Evolutionary conservation across 495 filamentous ascomycete species (phyloP), one percentile per base, ranked within the genome.

Genomic region (Aspergillus conjunctus): DNA sequence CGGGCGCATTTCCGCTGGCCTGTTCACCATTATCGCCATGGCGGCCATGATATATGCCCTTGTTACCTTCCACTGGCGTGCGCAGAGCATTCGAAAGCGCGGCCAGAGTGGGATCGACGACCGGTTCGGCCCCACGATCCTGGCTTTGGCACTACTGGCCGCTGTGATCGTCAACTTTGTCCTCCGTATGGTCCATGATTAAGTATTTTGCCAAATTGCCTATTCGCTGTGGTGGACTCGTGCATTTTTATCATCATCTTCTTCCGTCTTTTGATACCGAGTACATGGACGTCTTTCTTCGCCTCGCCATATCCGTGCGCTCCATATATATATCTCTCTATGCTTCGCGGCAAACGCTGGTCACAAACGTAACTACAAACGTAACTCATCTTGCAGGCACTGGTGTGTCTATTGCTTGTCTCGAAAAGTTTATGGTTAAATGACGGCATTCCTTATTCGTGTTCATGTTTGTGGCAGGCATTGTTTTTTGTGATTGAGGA

Each of bases 31-130:
- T 62, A 93, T 98, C 59, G 93, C 95, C 51, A 92, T 99, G 89
- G 86, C 87, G 4, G 87, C 92, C 32, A 97, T 98, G 93, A 78
- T 96, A 51, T 99, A 99, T 68, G 94, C 94, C 30, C 81, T 98
- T 9, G 84, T 90, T 50, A 97, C 94, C 14, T 99, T 94, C 75
- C 95, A 98, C 70, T 99, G 94, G 94, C 80, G 94, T 43, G 94
- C 95, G 8, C 92, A 90, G 70, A 93, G 89, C 68, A 99, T 99
- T 67, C 80, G 94, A 56, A 82, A 88, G 77, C 80, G 93, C 33
- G 95, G 95, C 9, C 92, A 96, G 77, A 92, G 90, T 11, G 94
- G 93, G 22, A 97, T 98, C 71, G 95, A 99, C 66, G 94, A 99
- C 78, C 84, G 92, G 20, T 91, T 93, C 63, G 94, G 94, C 6